These are phyloP conservation scores for Toxoplasma gondii DNA, from an alignment of 169 alveolate species.

Conservation along the genomic window DNA sequence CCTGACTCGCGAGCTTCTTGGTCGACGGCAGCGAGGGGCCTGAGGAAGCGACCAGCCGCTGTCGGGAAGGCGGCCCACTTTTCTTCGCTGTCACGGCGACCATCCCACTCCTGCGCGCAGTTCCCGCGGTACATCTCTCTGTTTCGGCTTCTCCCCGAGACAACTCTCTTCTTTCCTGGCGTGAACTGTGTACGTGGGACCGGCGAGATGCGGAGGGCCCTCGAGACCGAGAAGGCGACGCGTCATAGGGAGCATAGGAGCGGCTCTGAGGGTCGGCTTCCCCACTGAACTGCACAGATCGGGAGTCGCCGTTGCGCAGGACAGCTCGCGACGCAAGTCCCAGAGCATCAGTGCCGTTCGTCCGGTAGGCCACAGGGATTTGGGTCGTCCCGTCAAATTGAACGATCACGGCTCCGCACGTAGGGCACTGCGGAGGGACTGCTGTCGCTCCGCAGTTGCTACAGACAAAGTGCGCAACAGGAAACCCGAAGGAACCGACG, in stretches of 20 bases:
- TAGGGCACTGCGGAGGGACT: slow-evolving; percentile 7
- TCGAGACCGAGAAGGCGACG: neutral
- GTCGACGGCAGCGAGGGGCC: neutral
- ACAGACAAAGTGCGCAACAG: neutral
- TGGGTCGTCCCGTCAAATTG: neutral
- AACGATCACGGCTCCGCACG: neutral
- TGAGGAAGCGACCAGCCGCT: neutral
- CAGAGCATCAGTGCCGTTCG: neutral
- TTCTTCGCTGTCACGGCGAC: neutral
- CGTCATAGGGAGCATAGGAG: neutral
- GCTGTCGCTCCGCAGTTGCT: slow-evolving; percentile 19
- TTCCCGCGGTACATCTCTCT: neutral
- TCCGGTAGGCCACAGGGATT: neutral
- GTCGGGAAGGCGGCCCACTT: neutral
- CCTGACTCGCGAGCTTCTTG: neutral
- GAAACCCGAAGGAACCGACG: neutral
- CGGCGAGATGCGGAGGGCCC: neutral
- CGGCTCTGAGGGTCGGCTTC: neutral
- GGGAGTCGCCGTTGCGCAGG: neutral
- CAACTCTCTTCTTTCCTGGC: neutral
- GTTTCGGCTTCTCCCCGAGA: too few species aligned
- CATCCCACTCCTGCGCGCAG: neutral
- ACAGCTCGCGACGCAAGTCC: neutral
- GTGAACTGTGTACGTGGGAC: neutral
- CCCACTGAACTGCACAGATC: neutral